These are phyloP conservation scores for Balakata baccata DNA, from an alignment of 345 rosid species.

Conservation along the genomic window DNA sequence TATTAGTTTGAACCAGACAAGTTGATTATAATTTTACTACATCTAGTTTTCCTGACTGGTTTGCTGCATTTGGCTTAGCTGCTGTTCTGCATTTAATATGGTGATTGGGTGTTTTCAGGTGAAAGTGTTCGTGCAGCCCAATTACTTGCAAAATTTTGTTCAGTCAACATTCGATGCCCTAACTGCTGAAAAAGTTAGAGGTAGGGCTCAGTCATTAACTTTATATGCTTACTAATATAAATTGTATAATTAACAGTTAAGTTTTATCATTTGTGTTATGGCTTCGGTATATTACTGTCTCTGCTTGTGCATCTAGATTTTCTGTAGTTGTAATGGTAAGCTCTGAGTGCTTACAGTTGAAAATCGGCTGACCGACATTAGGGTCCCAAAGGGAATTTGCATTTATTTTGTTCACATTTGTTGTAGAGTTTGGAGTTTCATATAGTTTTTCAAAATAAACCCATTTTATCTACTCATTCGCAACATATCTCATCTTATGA, in stretches of 20 bases:
- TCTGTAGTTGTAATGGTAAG: not conserved
- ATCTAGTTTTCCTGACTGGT: not conserved
- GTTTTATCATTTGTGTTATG: not conserved
- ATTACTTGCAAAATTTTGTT: slow-evolving; percentile 83
- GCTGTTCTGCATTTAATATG: not conserved
- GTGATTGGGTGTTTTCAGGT: slow-evolving; percentile 48
- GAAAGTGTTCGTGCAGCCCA: slow-evolving; percentile 80
- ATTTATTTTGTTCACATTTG: no score
- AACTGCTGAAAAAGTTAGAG: slow-evolving; percentile 67
- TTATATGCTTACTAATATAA: not conserved
- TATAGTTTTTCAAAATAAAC: no score
- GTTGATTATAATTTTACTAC: not conserved
- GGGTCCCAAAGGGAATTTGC: no score
- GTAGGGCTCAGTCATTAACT: slow-evolving; percentile 29
- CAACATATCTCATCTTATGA: no score
- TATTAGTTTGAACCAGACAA: not conserved
- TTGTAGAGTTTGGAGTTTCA: no score
- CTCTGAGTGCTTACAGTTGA: not conserved
- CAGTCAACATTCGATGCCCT: slow-evolving; percentile 90
- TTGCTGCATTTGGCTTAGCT: not conserved
- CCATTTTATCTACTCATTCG: no score
- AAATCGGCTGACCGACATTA: not conserved
- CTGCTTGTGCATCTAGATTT: not conserved
- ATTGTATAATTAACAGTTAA: not conserved
- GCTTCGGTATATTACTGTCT: not conserved